Conservation (phyloP, 2,329 filamentous ascomycete genomes). For the Xylariaceae sp. region DNA sequence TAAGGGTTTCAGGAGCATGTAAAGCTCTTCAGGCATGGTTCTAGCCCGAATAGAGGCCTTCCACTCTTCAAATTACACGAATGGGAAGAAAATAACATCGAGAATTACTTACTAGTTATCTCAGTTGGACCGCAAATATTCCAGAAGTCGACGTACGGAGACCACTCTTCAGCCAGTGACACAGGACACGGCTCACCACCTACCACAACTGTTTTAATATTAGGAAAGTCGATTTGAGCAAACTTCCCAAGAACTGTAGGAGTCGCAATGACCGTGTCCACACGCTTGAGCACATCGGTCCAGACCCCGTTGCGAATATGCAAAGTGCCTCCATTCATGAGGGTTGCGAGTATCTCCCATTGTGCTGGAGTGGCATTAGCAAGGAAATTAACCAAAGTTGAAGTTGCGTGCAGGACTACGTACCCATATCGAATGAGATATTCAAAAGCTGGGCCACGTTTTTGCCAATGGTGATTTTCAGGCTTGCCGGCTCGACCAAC, state of each 20-base stretch:
- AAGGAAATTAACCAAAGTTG: constrained; percentile 4
- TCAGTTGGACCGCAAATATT: constrained; percentile 68
- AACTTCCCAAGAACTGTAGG: constrained; percentile 62
- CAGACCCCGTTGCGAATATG: constrained; percentile 58
- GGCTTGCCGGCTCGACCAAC: constrained; percentile 57
- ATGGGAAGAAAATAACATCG: too few relatives aligned
- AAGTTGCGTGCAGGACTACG: constrained; percentile 34
- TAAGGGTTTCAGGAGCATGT: too few relatives aligned
- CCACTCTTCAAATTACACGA: too few relatives aligned
- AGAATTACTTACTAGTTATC: too few relatives aligned
- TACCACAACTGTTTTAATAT: constrained; percentile 59
- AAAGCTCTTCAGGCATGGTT: too few relatives aligned
- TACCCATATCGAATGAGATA: constrained; percentile 68
- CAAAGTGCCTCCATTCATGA: constrained; percentile 65
- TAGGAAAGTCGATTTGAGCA: constrained; percentile 53
- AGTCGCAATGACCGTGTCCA: constrained; percentile 61
- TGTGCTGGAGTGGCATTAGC: constrained; percentile 50
- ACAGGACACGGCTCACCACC: constrained; percentile 57
- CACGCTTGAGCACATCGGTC: constrained; percentile 53
- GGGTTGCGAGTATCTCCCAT: constrained; percentile 64
- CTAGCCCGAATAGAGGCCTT: too few relatives aligned
- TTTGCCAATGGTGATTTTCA: constrained; percentile 57
- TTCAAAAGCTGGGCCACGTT: constrained; percentile 63
- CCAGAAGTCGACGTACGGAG: constrained; percentile 54
- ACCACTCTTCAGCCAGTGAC: constrained; percentile 63